Evolutionary conservation across 1,284 basidiomycete genomes (phyloP), one percentile per base, ranked within the genome.

Genomic region (Rhodotorula sp.): DNA sequence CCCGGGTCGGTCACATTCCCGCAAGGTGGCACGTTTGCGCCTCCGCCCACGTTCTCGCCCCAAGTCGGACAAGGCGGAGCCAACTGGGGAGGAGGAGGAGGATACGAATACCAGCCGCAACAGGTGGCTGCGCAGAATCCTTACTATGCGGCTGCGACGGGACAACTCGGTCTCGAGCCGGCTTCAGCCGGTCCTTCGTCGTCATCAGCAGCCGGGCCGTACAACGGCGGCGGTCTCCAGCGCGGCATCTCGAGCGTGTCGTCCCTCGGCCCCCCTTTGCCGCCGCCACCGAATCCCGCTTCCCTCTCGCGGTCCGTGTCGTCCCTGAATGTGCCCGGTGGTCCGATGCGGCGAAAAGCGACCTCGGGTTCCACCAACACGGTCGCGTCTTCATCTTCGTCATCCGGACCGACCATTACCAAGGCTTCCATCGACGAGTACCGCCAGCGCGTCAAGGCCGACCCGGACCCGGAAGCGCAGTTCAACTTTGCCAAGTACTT

Each of bases 391-490:
- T 54, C 58, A 6, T 58, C 64, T 56, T 46, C 33, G 20, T 61
- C 65, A 14, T 66, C 67, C 20, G 71, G 73, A 1, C 75, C 75
- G 24, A 70, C 75, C 22, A 74, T 76, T 64, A 76, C 94, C 54
- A 97, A 96, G 80, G 90, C 93, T 78, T 97, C 95, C 79, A 95
- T 99, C 75, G 94, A 98, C 79, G 90, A 96, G 79, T 99, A 99
- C 81, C 89, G 96, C 29, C 89, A 91, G 70, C 88, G 96, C 62
- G 97, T 99, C 84, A 99, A 98, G 83, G 89, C 88, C 59, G 96
- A 99, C 81, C 94, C 95, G 0, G 96, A 99, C 79, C 94, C 95
- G 0, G 96, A 99, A 81, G 91, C 95, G n/a, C 96, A 99, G 80
- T 99, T 98, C 81, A 85, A 90, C 29, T 99, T 95, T 79, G 93